phyloP scores from a whole-genome alignment of 2,329 filamentous ascomycete genomes.

The Rhytidhysteron rufulum region DNA sequence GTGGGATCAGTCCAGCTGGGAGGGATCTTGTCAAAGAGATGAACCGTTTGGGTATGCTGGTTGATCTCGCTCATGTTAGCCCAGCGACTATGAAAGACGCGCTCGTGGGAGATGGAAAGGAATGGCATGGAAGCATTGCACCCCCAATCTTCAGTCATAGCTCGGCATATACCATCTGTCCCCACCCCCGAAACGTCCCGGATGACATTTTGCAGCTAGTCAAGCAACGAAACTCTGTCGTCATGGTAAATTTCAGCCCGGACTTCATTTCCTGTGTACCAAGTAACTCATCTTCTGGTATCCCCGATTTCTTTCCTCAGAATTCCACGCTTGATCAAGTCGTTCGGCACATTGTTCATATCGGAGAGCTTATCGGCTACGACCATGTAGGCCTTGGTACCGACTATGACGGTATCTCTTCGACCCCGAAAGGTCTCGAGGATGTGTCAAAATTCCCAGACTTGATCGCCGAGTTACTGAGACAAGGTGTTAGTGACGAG shows the following conservation, averaged over 20 bases:
- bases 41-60: slow-evolving; percentile 93
- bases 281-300: slow-evolving; percentile 54
- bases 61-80: slow-evolving; percentile 78
- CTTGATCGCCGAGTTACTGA: slow-evolving; percentile 70
- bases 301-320: slow-evolving; percentile 64
- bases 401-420: slow-evolving; percentile 77
- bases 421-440: slow-evolving; percentile 69
- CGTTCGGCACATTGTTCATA: slow-evolving; percentile 74
- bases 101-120: slow-evolving; percentile 52
- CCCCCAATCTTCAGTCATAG: slow-evolving; percentile 90
- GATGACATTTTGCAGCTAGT: slow-evolving; percentile 78
- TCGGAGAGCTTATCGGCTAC: slow-evolving; percentile 78
- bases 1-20: slow-evolving; percentile 70
- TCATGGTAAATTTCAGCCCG: slow-evolving; percentile 89
- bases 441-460: slow-evolving; percentile 82
- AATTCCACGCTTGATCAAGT: slow-evolving; percentile 75
- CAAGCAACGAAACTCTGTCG: slow-evolving; percentile 66
- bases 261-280: slow-evolving; percentile 75
- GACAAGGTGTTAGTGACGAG: slow-evolving; percentile 67
- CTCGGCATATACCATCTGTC: slow-evolving; percentile 74
- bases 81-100: slow-evolving; percentile 83
- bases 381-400: slow-evolving; percentile 84
- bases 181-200: slow-evolving; percentile 85
- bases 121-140: slow-evolving; percentile 70
- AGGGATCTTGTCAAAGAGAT: slow-evolving; percentile 73